Evolutionary conservation across 176 grass and related monocot species (phyloP), one percentile per base, ranked within the genome.

Genomic region (Chrysopogon serrulatus): DNA sequence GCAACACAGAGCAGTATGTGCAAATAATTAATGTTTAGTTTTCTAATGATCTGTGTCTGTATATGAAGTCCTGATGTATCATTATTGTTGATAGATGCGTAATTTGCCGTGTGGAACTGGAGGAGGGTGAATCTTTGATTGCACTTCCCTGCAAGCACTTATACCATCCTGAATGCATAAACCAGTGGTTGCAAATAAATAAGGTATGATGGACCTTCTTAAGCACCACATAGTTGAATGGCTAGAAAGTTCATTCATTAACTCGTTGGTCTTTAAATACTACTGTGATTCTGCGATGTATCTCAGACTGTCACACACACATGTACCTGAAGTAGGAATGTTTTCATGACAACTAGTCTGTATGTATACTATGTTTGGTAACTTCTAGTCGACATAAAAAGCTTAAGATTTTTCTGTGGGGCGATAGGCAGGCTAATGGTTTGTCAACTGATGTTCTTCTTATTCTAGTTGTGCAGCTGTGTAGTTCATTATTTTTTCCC

Each of bases 151-250:
- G 96, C 91, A 96, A 96, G 37, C 96, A 99, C 71, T 89, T 87
- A 30, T 99, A 99, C 82, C 94, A 97, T 81, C 78, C 87, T 27
- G 93, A 96, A 60, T 99, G 97, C 86, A 96, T 99, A 81, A 96
- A 93, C 75, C 92, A 96, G 75, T 99, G 93, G 97, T 91, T 99
- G 76, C 89, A 99, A 86, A 96, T 99, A 90, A 99, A 99, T 85
- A 99, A 96, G 97, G 97, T 99, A 88, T 36, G 65, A 32, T 47
- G 15, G 14, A 48, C 39, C 62, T 79, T 87, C 65, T 21, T 37
- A 64, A 17, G 13, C 10, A 66, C 33, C 26, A 56, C 37, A 59
- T n/a, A 63, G 33, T 70, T 61, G 8, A 32, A 67, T 57, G 79
- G 30, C 39, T 68, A 42, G n/a, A 72, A 34, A 70, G 33, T 66